Percentiles rank a stretch among this genome's conserved stretches.
Evolutionary conservation across 2,329 filamentous ascomycete genomes (phyloP).

Genomic region (Fusarium sp.): DNA sequence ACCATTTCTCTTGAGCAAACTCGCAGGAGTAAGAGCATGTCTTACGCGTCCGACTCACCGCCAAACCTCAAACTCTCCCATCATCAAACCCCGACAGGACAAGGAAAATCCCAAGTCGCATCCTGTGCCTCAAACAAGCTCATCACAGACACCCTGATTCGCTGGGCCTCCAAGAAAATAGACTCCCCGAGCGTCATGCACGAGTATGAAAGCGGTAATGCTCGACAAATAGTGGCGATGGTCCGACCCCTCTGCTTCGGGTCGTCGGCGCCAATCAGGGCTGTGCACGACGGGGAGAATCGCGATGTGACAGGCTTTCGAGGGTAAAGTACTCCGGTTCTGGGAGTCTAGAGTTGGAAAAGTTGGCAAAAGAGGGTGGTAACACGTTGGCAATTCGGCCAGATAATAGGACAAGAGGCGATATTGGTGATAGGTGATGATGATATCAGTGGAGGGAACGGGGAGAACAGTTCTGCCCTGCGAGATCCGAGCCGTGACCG

Average conservation of each 20-base stretch:
- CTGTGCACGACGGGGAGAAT: conserved; percentile 18
- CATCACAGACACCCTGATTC: conserved; percentile 14
- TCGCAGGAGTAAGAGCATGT: fast-evolving
- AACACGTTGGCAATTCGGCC: neutral
- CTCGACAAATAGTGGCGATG: conserved; percentile 31
- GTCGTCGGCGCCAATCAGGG: conserved; percentile 36
- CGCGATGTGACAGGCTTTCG: conserved; percentile 15
- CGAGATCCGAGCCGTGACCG: conserved; percentile 32
- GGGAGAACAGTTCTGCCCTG: conserved; percentile 19
- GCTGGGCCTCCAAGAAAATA: conserved; percentile 24
- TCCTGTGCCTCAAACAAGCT: conserved; percentile 27
- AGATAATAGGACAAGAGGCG: neutral
- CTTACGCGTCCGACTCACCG: neutral
- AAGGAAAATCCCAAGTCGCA: neutral
- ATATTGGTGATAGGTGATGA: neutral
- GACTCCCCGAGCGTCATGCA: conserved; percentile 35
- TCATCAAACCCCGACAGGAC: neutral
- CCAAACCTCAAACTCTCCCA: neutral
- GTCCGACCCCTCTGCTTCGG: conserved; percentile 33
- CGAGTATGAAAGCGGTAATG: conserved; percentile 33
- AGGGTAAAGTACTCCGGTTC: neutral
- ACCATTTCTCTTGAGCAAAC: fast-evolving
- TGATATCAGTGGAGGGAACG: neutral
- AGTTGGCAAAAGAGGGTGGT: neutral
- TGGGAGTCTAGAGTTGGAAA: neutral